Percentiles rank a stretch among this genome's conserved stretches.
Evolutionary conservation across 1,139 yeast genomes (phyloP).

Genomic region (Geotrichum bryndzae): DNA sequence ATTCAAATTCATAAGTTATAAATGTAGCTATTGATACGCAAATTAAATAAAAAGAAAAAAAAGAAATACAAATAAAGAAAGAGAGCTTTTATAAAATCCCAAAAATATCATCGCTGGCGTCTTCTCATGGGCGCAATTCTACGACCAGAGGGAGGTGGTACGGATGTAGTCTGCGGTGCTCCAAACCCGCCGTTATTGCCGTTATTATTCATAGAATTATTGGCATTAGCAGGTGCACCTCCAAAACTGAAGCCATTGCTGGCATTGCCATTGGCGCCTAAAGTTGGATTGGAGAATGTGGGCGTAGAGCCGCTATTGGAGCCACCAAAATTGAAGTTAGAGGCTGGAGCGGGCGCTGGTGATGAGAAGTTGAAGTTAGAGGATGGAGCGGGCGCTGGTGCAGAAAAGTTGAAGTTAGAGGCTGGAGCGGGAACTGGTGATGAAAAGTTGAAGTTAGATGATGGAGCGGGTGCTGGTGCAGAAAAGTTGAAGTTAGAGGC

Average conservation of each 20-base stretch:
- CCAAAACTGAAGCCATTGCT: neutral
- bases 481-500: conserved; percentile 5
- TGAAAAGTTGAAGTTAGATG: conserved; percentile 5
- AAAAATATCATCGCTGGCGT: conserved; percentile 5
- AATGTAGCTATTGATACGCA: neutral
- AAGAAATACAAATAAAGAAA: neutral
- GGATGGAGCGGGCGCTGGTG: conserved; percentile 1
- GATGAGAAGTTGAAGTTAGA: conserved; percentile 4
- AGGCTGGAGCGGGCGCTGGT: neutral
- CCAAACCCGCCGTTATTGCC: neutral
- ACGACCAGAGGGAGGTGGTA: conserved; percentile 13
- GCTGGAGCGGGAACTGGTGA: neutral
- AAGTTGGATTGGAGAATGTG: neutral
- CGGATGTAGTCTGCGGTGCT: neutral
- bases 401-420: conserved; percentile 2
- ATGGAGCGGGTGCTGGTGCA: neutral
- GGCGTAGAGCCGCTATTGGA: neutral
- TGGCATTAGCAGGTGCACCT: neutral
- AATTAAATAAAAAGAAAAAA: neutral
- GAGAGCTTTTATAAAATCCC: neutral
- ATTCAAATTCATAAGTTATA: neutral
- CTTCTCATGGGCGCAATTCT: conserved; percentile 13
- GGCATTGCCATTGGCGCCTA: neutral
- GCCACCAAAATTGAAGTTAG: conserved; percentile 3
- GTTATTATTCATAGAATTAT: neutral